These are phyloP conservation scores for Suillus occidentalis DNA, from an alignment of 768 basidiomycete species.

Conservation along the genomic window DNA sequence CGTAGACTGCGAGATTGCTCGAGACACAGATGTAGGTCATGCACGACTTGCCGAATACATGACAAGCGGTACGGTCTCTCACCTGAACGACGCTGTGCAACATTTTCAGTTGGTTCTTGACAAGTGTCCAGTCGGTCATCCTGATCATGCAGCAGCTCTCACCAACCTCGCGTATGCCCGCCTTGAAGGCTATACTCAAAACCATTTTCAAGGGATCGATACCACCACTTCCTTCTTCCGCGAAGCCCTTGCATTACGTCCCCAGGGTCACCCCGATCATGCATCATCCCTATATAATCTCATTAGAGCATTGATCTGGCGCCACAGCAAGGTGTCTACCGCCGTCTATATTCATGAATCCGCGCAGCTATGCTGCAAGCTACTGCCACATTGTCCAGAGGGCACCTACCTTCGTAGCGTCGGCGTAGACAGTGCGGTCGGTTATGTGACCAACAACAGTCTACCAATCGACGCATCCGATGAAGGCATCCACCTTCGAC, in stretches of 20 bases:
- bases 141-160: neutral
- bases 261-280: neutral
- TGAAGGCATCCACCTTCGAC: neutral
- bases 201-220: neutral
- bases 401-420: neutral
- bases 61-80: neutral
- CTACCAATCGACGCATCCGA: neutral
- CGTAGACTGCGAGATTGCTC: neutral
- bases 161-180: neutral
- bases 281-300: neutral
- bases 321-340: neutral
- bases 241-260: neutral
- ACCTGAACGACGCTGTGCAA: neutral
- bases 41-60: neutral
- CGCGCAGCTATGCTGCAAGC: too few species aligned
- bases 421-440: neutral
- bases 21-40: neutral
- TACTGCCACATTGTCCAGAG: neutral
- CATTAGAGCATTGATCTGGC: neutral
- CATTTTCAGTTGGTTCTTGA: neutral
- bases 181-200: neutral
- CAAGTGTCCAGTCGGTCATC: neutral
- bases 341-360: too few species aligned
- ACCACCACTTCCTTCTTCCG: neutral
- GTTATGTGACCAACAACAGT: neutral